Percentiles rank a stretch among this genome's conserved stretches.
These are phyloP conservation scores for Cystobasidium sp. DNA, from an alignment of 1,284 basidiomycete genomes.

Conservation along the genomic window DNA sequence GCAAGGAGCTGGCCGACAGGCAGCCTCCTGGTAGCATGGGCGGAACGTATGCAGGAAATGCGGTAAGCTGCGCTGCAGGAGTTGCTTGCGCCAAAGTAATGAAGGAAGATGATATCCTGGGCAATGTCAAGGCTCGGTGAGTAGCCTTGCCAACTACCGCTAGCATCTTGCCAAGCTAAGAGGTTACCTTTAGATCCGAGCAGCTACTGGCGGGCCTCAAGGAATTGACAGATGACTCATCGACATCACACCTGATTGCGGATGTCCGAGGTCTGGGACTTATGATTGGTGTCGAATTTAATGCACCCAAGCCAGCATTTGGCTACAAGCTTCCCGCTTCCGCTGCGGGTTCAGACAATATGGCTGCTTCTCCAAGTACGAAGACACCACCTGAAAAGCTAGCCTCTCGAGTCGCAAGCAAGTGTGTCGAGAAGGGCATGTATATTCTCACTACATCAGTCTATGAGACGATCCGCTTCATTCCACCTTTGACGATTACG, in stretches of 20 bases:
- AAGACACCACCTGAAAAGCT: slow-evolving; percentile 46
- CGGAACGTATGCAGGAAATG: slow-evolving; percentile 82
- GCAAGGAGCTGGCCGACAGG: slow-evolving; percentile 79
- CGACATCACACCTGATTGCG: slow-evolving; percentile 56
- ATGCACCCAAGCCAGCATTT: slow-evolving; percentile 48
- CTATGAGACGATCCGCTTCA: slow-evolving; percentile 67
- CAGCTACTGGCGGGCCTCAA: slow-evolving; percentile 72
- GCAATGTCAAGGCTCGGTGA: slow-evolving; percentile 75
- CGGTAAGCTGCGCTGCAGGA: slow-evolving; percentile 84
- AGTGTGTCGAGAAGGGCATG: slow-evolving; percentile 63
- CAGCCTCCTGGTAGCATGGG: slow-evolving; percentile 67
- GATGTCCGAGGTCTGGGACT: slow-evolving; percentile 60
- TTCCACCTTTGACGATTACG: slow-evolving; percentile 70
- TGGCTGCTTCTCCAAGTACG: slow-evolving; percentile 14
- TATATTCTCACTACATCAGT: slow-evolving; percentile 48
- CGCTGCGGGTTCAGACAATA: slow-evolving; percentile 37
- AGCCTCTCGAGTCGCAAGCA: slow-evolving; percentile 67
- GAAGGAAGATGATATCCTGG: slow-evolving; percentile 73
- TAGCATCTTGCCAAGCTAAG: neutral
- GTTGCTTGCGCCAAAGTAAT: slow-evolving; percentile 78
- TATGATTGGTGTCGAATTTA: slow-evolving; percentile 58
- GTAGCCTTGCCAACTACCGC: slow-evolving; percentile 23
- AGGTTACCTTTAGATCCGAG: slow-evolving; percentile 62
- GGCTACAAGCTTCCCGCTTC: slow-evolving; percentile 43
- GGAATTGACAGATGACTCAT: slow-evolving; percentile 57